phyloP scores from a whole-genome alignment of 805 yeast species.

The Schwanniomyces vanrijiae region DNA sequence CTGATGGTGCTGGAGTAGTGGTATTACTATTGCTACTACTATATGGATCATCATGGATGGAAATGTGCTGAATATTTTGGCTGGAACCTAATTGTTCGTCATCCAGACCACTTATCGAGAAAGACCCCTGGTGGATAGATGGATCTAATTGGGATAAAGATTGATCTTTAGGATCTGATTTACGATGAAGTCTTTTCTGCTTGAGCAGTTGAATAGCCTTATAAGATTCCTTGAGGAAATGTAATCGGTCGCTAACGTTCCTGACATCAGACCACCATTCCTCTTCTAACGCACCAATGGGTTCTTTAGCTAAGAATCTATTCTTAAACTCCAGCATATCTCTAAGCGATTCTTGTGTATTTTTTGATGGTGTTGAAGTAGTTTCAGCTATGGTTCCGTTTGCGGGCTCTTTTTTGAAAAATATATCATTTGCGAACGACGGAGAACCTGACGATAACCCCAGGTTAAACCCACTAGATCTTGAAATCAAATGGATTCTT shows the following conservation, averaged over 20 bases:
- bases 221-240: constrained; percentile 27
- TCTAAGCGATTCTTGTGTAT: constrained; percentile 7
- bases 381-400: not conserved
- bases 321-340: not conserved
- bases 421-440: not conserved
- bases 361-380: not conserved
- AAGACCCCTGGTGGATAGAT: not conserved
- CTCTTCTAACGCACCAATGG: constrained; percentile 10
- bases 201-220: constrained; percentile 22
- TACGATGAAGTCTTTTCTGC: constrained; percentile 11
- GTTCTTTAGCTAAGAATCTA: not conserved
- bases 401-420: too few species aligned
- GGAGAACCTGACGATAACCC: not conserved
- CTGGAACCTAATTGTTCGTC: constrained; percentile 8
- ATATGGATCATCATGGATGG: constrained; percentile 15
- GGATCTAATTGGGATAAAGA: not conserved
- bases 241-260: constrained; percentile 25
- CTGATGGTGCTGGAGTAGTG: not conserved
- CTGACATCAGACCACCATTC: constrained; percentile 25
- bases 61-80: constrained; percentile 6
- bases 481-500: not conserved
- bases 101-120: constrained; percentile 8
- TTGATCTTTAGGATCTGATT: not conserved
- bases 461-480: not conserved
- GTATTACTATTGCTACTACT: constrained; percentile 14